Conservation (phyloP, 2,329 filamentous ascomycete genomes). For the Sarocladiaceae sp. region DNA sequence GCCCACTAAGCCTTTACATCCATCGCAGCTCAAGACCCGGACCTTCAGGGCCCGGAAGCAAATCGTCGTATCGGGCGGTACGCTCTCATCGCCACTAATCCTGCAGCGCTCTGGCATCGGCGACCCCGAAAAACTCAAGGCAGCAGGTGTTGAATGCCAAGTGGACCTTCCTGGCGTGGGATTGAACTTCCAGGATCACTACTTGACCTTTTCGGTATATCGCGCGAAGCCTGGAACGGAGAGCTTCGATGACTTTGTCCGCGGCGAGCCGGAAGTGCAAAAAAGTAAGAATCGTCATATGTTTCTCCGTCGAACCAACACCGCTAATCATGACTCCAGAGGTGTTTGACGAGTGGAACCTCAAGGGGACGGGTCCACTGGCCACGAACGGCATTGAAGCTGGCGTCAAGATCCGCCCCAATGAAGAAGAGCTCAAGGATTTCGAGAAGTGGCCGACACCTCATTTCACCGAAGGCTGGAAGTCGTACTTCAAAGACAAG, state of each 20-base stretch:
- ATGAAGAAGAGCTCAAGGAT: constrained; percentile 59
- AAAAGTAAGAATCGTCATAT: constrained; percentile 41
- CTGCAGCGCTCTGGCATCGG: constrained; percentile 66
- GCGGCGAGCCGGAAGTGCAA: constrained; percentile 69
- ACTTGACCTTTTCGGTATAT: constrained; percentile 66
- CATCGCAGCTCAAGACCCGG: constrained; percentile 43
- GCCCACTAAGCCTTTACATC: constrained; percentile 62
- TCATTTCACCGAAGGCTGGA: constrained; percentile 71
- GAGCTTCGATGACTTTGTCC: constrained; percentile 75
- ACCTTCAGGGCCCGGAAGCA: constrained; percentile 68
- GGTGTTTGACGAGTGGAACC: constrained; percentile 73
- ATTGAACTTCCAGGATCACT: constrained; percentile 74
- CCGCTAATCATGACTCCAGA: constrained; percentile 25
- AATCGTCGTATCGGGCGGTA: constrained; percentile 69
- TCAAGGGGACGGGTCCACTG: constrained; percentile 73
- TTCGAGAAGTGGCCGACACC: constrained; percentile 71
- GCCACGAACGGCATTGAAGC: constrained; percentile 78
- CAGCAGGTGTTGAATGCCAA: constrained; percentile 63
- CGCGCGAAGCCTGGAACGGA: constrained; percentile 72
- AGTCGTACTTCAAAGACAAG: constrained; percentile 80
- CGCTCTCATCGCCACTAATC: constrained; percentile 68
- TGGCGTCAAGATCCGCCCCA: constrained; percentile 73
- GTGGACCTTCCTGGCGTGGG: constrained; percentile 71
- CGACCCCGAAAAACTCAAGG: constrained; percentile 66
- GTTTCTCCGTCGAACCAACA: not conserved